Evolutionary conservation across 345 rosid species (phyloP).

Genomic region (Populus tremula): DNA sequence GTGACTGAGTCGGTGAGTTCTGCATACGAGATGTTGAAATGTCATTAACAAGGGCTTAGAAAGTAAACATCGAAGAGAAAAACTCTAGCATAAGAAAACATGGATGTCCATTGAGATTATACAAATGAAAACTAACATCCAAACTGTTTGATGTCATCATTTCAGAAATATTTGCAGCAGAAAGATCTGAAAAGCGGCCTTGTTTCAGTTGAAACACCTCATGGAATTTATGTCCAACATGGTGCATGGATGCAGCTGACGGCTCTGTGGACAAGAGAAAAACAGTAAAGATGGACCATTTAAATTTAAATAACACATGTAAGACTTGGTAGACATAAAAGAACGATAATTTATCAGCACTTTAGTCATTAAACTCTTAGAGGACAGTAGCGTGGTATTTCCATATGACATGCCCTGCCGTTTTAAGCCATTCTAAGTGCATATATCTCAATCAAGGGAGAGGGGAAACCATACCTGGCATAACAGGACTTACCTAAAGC

Average conservation of each 20-base stretch:
- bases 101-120: neutral
- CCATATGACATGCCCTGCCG: neutral
- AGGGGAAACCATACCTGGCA: conserved; percentile 35
- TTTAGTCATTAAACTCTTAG: neutral
- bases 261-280: conserved; percentile 41
- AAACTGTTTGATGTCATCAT: conserved; percentile 82
- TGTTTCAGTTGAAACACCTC: conserved; percentile 88
- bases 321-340: neutral
- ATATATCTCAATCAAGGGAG: neutral
- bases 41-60: conserved; percentile 5
- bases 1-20: conserved; percentile 95
- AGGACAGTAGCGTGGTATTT: neutral
- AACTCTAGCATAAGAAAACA: neutral
- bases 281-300: neutral
- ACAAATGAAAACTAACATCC: conserved; percentile 46
- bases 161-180: conserved; percentile 76
- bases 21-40: conserved; percentile 34
- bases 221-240: conserved; percentile 72
- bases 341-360: neutral
- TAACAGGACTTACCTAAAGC: conserved; percentile 39
- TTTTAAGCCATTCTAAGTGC: neutral
- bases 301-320: neutral
- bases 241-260: conserved; percentile 50
- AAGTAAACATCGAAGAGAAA: conserved; percentile 1
- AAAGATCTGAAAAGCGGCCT: conserved; percentile 74